Percentiles rank a stretch among this genome's conserved stretches.
phyloP scores from a whole-genome alignment of 345 rosid species.

The Cardamine occulta region DNA sequence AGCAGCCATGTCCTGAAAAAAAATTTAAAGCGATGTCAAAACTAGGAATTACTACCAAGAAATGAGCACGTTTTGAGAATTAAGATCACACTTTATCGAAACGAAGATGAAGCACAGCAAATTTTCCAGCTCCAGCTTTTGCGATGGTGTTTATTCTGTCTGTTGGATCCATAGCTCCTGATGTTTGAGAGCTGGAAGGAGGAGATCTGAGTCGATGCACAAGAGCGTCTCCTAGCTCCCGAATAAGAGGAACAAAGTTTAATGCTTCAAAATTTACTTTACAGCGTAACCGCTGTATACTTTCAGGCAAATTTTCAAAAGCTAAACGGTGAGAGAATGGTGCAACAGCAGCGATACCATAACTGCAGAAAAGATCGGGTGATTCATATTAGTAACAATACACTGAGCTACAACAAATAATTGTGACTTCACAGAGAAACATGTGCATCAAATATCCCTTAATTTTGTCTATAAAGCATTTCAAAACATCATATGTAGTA shows the following conservation, averaged over 20 bases:
- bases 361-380: slow-evolving; percentile 50
- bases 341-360: slow-evolving; percentile 90
- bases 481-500: neutral
- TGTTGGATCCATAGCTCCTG: slow-evolving; percentile 43
- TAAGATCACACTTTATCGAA: slow-evolving; percentile 76
- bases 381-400: slow-evolving; percentile 1
- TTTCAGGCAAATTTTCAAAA: slow-evolving; percentile 72
- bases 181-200: slow-evolving; percentile 45
- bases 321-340: slow-evolving; percentile 95
- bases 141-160: slow-evolving; percentile 47
- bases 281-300: slow-evolving; percentile 85
- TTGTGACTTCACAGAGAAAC: neutral
- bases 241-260: slow-evolving; percentile 66
- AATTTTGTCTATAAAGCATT: slow-evolving; percentile 1
- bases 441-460: neutral
- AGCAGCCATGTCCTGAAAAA: slow-evolving; percentile 93
- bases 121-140: slow-evolving; percentile 62
- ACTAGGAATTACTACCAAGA: neutral
- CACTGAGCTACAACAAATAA: neutral
- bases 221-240: slow-evolving; percentile 63
- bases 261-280: slow-evolving; percentile 93
- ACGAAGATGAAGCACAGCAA: slow-evolving; percentile 88
- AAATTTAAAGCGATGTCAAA: neutral
- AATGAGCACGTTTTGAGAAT: neutral
- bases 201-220: slow-evolving; percentile 66